A percentile compares a stretch with the other conserved stretches of the same genome.
These are phyloP conservation scores for Blumeriella jaapii DNA, from an alignment of 2,329 filamentous ascomycete genomes.

Conservation along the genomic window DNA sequence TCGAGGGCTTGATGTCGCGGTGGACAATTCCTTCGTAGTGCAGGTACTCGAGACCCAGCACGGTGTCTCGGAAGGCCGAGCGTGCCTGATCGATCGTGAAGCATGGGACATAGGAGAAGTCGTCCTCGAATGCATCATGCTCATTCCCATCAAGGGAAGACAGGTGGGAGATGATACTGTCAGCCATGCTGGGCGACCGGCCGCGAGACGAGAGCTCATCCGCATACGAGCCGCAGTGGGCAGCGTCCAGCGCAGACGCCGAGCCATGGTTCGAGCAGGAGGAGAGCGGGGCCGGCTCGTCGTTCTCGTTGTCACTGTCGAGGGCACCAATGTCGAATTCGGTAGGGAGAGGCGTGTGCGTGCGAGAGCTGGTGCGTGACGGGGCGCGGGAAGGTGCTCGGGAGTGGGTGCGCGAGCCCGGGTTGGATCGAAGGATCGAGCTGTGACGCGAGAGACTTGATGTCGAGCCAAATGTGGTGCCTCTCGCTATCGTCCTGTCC, in stretches of 20 bases:
- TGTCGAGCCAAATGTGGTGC: slow-evolving; percentile 20
- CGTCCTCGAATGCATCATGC: slow-evolving; percentile 65
- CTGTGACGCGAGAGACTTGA: slow-evolving; percentile 12
- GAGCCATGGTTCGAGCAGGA: slow-evolving; percentile 36
- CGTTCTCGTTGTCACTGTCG: slow-evolving; percentile 40
- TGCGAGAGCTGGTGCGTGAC: slow-evolving; percentile 23
- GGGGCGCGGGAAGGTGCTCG: slow-evolving; percentile 21
- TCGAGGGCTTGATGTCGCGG: slow-evolving; percentile 79
- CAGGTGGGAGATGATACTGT: slow-evolving; percentile 62
- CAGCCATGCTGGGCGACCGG: slow-evolving; percentile 69
- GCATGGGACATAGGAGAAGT: slow-evolving; percentile 87
- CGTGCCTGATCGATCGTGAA: slow-evolving; percentile 78
- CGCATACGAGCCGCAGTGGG: slow-evolving; percentile 62
- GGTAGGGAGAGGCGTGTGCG: slow-evolving; percentile 27
- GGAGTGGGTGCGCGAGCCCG: slow-evolving; percentile 22
- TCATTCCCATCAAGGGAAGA: slow-evolving; percentile 51
- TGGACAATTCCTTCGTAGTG: slow-evolving; percentile 80
- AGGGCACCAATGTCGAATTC: slow-evolving; percentile 29
- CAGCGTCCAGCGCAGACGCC: slow-evolving; percentile 55
- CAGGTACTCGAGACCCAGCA: slow-evolving; percentile 86
- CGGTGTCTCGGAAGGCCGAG: slow-evolving; percentile 79
- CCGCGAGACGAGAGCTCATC: slow-evolving; percentile 47
- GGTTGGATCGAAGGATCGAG: slow-evolving; percentile 20
- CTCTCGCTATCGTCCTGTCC: slow-evolving; percentile 26
- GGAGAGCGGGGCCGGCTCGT: slow-evolving; percentile 40